These are phyloP conservation scores for Agaricus blazei DNA, from an alignment of 768 basidiomycete genomes.

Conservation along the genomic window DNA sequence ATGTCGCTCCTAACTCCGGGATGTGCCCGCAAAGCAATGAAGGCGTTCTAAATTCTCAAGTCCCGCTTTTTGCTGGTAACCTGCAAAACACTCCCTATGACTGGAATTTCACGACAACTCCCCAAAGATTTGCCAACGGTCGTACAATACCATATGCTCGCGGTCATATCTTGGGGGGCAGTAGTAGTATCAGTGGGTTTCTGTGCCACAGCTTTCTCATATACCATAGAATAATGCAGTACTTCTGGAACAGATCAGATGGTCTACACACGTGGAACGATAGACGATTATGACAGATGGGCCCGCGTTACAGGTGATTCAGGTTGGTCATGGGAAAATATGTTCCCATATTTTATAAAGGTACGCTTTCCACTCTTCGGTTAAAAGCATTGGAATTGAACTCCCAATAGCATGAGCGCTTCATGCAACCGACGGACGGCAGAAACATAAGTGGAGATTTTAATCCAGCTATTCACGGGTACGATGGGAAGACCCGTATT, in stretches of 20 bases:
- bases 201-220: no score
- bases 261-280: constrained; percentile 16
- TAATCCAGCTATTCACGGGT: constrained; percentile 16
- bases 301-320: constrained; percentile 20
- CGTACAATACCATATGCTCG: constrained; percentile 19
- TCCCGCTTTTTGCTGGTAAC: constrained; percentile 10
- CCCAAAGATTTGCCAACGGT: constrained; percentile 20
- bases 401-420: constrained; percentile 16
- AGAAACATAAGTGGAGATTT: constrained; percentile 17
- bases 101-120: constrained; percentile 27
- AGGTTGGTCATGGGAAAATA: constrained; percentile 26
- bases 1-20: no score
- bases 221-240: no score
- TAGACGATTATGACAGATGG: constrained; percentile 14
- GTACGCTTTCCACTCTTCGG: constrained; percentile 6
- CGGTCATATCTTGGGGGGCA: constrained; percentile 26
- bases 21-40: no score
- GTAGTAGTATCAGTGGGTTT: constrained; percentile 17
- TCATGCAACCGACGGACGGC: constrained; percentile 12
- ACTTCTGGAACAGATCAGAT: constrained; percentile 9
- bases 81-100: constrained; percentile 1
- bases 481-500: constrained; percentile 13
- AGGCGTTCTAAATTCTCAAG: constrained; percentile 6
- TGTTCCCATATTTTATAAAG: constrained; percentile 23
- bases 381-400: not conserved